Evolutionary conservation across 2,329 filamentous ascomycete genomes (phyloP), one percentile per base, ranked within the genome.

Genomic region (Chrysoporthe austroafricana): DNA sequence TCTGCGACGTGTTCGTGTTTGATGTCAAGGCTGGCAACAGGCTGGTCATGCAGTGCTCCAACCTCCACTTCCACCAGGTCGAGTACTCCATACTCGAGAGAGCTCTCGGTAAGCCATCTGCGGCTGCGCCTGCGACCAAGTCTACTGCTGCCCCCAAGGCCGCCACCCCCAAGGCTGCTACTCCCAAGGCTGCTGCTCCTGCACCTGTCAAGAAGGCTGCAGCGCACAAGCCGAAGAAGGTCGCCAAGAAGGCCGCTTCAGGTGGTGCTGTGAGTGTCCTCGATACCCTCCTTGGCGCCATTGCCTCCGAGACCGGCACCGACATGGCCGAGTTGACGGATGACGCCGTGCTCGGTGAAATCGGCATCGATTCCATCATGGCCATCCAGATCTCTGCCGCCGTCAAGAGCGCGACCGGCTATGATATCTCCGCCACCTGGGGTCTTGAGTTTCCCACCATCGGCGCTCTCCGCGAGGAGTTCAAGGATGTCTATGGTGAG

Each of bases 281-380:
- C 32, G 63, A 65, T 8, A 65, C 42, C 2, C 50, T 68, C 3
- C 34, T 63, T 14, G 52, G 13, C 7, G 61, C 67, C 2, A 67
- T 72, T 18, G 69, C 68, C 21, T 66, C 66, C 4, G 72, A 73
- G 46, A 66, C 70, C 9, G 70, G 70, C 18, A 65, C 71, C 14
- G 66, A 69, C 26, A 9, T 70, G 21, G 48, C 50, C 5, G 70
- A 72, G 36, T 59, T 74, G 16, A 65, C 63, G 1, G 71, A 70
- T 9, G 71, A 72, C 39, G 57, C 69, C 3, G 70, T 68, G 0
- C 72, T 77, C 46, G 73, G 73, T 26, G 74, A 76, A 59, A 59
- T 75, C 21, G 76, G 76, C 1, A 70, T 77, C 46, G 76, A 77
- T 66, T 75, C 73, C 42, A 67, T 77, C 11, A 62, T 76, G 43